Base-by-base conservation (phyloP, 2,329 filamentous ascomycete species). In the Aspergillus terreus region DNA sequence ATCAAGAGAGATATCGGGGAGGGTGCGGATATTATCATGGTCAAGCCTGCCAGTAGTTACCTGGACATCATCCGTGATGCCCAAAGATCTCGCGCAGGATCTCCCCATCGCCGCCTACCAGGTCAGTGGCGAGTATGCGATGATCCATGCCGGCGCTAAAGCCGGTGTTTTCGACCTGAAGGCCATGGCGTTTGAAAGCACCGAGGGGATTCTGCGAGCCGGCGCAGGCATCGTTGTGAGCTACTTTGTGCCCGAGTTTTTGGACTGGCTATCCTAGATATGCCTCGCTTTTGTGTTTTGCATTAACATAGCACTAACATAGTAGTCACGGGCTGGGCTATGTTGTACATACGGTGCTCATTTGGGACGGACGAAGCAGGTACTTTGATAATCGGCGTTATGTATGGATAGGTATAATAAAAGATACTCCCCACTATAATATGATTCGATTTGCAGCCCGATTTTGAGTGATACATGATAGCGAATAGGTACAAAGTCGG, bases 1-100 rank as follows among this genome's bases (percentile, higher is more conserved):
- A 96, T 99, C 58, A 77, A 84, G 38, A 83, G 94, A 60, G 94
- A 99, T 68, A 92, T 99, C 60, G 82, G 81, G 58, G 94, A 99
- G 74, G 94, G 94, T 23, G 94, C 94, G 17, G 94, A 99, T 66
- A 90, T 96, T 61, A 96, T 99, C 74, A 96, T 99, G 92, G 94
- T 99, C 56, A 99, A 99, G 80, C 94, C 94, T 2, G 94, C 94
- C 9, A 88, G 88, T 63, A 90, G 92, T 71, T 99, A 96, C 70
- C 81, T 99, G 43, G 94, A 99, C 73, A 96, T 99, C 64, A 97
- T 99, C 71, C 90, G 89, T 60, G 94, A 99, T 67, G 94, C 94
- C 94, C 48, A 97, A 96, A 78, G 91, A 96, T 49, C 82, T 97
- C 49, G 92, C 90, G 53, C 87, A 86, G 68, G 91, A 97, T 70